Conservation (phyloP, 352 stramenopile species). For the Phytophthora lateralis region DNA sequence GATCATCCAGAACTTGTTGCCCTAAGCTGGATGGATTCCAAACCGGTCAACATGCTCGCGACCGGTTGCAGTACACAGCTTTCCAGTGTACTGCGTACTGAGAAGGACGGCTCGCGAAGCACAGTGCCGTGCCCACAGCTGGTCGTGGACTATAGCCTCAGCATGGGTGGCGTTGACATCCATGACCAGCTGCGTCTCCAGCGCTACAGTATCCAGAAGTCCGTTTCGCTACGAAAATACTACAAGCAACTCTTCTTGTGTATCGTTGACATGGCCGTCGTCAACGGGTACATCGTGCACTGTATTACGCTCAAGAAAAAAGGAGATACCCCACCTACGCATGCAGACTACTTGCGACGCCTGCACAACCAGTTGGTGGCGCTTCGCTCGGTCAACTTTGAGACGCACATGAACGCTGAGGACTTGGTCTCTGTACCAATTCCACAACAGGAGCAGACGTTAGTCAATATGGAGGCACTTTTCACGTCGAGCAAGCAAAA, state of each 20-base stretch:
- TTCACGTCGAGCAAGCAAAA: conserved; percentile 9
- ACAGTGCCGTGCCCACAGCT: conserved; percentile 10
- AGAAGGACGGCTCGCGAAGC: conserved; percentile 8
- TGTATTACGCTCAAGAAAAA: neutral
- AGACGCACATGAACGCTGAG: conserved; percentile 18
- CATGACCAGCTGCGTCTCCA: conserved; percentile 25
- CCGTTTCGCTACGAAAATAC: conserved; percentile 18
- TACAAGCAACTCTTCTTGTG: conserved; percentile 32
- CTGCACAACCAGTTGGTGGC: conserved; percentile 18
- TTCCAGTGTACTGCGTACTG: conserved; percentile 4
- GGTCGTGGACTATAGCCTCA: conserved; percentile 7
- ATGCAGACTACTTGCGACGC: conserved; percentile 20
- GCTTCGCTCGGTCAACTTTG: conserved; percentile 5
- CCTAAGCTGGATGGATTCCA: conserved; percentile 19
- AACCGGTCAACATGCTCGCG: conserved; percentile 14
- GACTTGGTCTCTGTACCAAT: conserved; percentile 19
- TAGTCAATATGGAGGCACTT: conserved; percentile 8
- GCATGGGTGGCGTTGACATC: conserved; percentile 16
- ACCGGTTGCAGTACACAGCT: conserved; percentile 11
- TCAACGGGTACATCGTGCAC: conserved; percentile 23
- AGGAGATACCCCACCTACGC: neutral
- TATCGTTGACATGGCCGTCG: conserved; percentile 26
- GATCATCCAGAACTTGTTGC: conserved; percentile 12
- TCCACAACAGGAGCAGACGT: neutral
- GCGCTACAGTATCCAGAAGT: conserved; percentile 27